Base-by-base conservation (phyloP, 2,329 filamentous ascomycete species). In the Trichoderma aggressivum region DNA sequence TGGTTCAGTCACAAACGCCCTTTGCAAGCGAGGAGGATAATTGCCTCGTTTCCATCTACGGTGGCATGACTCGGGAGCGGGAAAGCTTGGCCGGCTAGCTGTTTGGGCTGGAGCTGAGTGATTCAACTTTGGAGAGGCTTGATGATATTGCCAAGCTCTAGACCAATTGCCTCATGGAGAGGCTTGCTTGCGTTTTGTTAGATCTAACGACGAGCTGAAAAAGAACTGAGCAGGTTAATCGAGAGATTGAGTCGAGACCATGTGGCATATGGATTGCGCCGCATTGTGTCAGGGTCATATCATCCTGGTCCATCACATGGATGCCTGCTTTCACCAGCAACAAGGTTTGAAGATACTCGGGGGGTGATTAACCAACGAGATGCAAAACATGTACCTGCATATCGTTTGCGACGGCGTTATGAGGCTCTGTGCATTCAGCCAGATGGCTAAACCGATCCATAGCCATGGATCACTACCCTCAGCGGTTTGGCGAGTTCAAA, bases 151-250 rank as follows among this genome's bases (percentile, higher is more conserved):
- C 53, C 26, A 47, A 69, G 56, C 28, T 50, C 65, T 53, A 56
- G 39, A 53, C 65, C 16, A 18, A 61, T 69, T 56, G 36, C 65
- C 65, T 61, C 65, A 69, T 60, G 39, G 8, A 5, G 65, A 61
- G 65, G 65, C 65, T 69, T 69, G 56, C 26, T 69, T 69, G 39
- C 65, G 65, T 53, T 53, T 60, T 30, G 7, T 30, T 30, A 12
- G 16, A 7, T 58, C 55, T 18, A n/a, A 58, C 10, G 55, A 32
- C 28, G 28, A n/a, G 16, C 30, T 21, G 55, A 58, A 32, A 32
- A 32, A 11, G 28, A 24, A 58, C 16, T 14, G 56, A 59, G 28
- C 30, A 32, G 32, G 11, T 34, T 53, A 21, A 21, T 34, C 18
- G 16, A 11, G n/a, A 21, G 55, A n/a, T 34, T 12, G 30, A 34